phyloP scores from a whole-genome alignment of 2,329 filamentous ascomycete species.

The Talaromyces sp. region DNA sequence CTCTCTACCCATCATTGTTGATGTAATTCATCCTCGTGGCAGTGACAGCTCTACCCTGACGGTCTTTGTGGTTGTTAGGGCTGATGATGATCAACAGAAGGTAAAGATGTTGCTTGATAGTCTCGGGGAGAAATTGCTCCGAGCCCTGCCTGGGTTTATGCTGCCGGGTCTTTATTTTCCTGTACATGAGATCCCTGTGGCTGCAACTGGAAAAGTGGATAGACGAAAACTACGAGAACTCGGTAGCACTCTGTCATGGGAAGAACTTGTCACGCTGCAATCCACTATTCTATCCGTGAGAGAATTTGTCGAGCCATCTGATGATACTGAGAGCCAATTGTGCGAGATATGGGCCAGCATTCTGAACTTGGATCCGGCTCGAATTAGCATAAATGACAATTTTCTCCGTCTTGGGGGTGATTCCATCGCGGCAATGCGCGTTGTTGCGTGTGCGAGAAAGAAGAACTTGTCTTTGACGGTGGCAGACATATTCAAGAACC shows the following conservation, averaged over 20 bases:
- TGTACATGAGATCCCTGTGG: constrained; percentile 21
- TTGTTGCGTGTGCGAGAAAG: constrained; percentile 16
- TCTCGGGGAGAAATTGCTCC: neutral
- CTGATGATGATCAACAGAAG: neutral
- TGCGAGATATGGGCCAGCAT: constrained; percentile 22
- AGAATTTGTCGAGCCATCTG: neutral
- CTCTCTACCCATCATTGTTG: neutral
- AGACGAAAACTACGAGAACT: constrained; percentile 21
- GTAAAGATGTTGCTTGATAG: neutral
- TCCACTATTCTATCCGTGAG: constrained; percentile 17
- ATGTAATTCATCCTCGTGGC: neutral
- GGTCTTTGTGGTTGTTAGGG: neutral
- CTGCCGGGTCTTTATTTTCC: constrained; percentile 22
- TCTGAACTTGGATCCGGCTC: constrained; percentile 20
- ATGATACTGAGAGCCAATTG: constrained; percentile 21
- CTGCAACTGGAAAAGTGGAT: constrained; percentile 24
- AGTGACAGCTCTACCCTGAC: neutral
- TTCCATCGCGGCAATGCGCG: constrained; percentile 23
- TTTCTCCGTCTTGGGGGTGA: constrained; percentile 32
- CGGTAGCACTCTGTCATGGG: constrained; percentile 8
- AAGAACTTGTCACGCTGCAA: constrained; percentile 24
- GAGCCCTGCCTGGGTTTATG: constrained; percentile 24
- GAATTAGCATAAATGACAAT: constrained; percentile 23
- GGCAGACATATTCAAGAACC: constrained; percentile 10
- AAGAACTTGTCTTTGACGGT: constrained; percentile 4